A percentile compares a stretch with the other conserved stretches of the same genome.
phyloP scores from a whole-genome alignment of 148 eudicot genomes.

The Arbutus unedo region DNA sequence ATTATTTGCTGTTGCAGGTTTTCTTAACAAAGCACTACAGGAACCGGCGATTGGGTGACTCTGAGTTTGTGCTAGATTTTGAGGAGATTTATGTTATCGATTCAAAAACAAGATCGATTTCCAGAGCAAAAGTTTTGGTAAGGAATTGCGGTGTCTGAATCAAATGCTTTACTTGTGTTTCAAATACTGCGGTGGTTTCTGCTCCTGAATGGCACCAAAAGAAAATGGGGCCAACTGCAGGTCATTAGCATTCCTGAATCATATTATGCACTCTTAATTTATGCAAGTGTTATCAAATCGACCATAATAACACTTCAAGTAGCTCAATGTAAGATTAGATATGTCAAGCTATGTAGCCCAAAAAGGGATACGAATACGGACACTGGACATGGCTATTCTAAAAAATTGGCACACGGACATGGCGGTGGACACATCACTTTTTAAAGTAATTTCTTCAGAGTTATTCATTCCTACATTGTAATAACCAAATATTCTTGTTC shows the following conservation, averaged over 20 bases:
- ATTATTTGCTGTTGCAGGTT: constrained; percentile 44
- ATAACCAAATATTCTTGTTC: too few species aligned
- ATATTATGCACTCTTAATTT: not conserved
- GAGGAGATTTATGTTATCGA: constrained; percentile 97
- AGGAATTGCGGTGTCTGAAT: constrained; percentile 12
- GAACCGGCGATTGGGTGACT: constrained; percentile 74
- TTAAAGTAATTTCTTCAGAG: too few species aligned
- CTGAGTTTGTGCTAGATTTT: constrained; percentile 85
- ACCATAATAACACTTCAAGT: not conserved
- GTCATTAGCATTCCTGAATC: not conserved
- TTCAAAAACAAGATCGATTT: constrained; percentile 83
- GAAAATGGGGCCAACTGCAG: not conserved
- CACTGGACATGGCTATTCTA: too few species aligned
- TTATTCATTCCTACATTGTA: too few species aligned
- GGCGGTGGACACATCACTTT: too few species aligned
- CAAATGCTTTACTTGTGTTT: not conserved
- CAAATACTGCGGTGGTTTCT: not conserved
- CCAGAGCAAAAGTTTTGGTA: constrained; percentile 96
- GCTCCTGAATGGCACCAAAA: not conserved
- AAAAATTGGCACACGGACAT: too few species aligned
- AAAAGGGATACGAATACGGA: not conserved
- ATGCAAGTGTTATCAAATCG: too few species aligned
- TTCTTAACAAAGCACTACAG: constrained; percentile 93
- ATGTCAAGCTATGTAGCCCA: not conserved
- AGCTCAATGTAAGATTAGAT: not conserved